Evolutionary conservation across 345 rosid species (phyloP).

Genomic region (Laguncularia racemosa): DNA sequence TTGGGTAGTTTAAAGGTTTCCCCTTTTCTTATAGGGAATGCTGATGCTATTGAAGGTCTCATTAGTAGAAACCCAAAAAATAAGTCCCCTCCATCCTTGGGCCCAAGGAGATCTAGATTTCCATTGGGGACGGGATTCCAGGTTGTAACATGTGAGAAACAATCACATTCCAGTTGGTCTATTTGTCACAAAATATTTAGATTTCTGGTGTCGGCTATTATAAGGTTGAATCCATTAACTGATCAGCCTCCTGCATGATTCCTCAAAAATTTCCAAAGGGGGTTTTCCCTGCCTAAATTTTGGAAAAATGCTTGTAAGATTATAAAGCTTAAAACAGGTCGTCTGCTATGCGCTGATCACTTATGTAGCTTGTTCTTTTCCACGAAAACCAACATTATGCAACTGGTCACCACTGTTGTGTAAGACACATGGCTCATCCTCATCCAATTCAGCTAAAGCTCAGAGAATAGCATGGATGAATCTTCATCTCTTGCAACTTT

Average conservation of each 20-base stretch:
- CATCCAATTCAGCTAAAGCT: too few species aligned
- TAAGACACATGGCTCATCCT: too few species aligned
- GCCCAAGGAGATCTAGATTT: constrained; percentile 81
- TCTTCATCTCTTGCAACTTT: too few species aligned
- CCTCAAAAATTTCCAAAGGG: constrained; percentile 55
- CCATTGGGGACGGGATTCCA: constrained; percentile 67
- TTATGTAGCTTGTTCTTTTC: background rate
- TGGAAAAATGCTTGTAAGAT: background rate
- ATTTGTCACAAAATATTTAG: constrained; percentile 72
- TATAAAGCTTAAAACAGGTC: background rate
- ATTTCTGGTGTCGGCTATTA: constrained; percentile 34
- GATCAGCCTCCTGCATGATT: constrained; percentile 34
- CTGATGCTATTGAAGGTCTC: background rate
- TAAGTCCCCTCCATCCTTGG: constrained; percentile 32
- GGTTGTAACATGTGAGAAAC: constrained; percentile 50
- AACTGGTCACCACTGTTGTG: too few species aligned
- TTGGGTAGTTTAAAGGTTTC: too few species aligned
- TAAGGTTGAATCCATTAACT: constrained; percentile 68
- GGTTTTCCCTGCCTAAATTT: constrained; percentile 43
- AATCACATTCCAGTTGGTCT: constrained; percentile 26
- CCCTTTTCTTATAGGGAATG: too few species aligned
- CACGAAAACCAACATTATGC: too few species aligned
- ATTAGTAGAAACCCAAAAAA: background rate
- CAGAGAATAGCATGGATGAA: too few species aligned
- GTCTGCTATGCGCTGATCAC: background rate